Conservation (phyloP, 176 grass and related monocot genomes). For the Musa beccarii region DNA sequence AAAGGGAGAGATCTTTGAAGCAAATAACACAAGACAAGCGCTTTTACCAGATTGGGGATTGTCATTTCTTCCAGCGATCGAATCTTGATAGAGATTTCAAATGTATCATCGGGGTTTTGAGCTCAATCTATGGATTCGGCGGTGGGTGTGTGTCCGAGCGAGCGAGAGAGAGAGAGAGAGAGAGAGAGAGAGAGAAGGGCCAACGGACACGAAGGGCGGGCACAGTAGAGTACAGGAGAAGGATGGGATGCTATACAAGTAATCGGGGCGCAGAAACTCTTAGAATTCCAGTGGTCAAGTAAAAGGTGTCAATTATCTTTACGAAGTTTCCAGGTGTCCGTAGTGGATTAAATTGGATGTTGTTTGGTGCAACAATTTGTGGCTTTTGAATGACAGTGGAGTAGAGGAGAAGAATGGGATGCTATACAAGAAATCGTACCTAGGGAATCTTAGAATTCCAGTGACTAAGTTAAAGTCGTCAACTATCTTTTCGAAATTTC, state of each 20-base stretch:
- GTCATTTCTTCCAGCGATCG: not conserved
- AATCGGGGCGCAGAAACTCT: not conserved
- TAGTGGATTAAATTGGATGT: not conserved
- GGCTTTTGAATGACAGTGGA: not conserved
- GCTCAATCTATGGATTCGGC: not conserved
- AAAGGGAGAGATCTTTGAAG: not conserved
- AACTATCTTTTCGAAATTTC: not conserved
- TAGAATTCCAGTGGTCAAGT: not conserved
- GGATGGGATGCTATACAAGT: not conserved
- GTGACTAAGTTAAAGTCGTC: not conserved
- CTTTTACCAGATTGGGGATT: not conserved
- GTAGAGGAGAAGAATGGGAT: not conserved
- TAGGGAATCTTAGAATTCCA: not conserved
- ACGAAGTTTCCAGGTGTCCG: not conserved
- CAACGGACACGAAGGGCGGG: not conserved
- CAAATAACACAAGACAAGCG: not conserved
- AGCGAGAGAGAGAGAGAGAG: not conserved
- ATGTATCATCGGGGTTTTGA: not conserved
- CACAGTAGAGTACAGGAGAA: not conserved
- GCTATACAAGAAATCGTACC: not conserved
- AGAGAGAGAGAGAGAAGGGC: not conserved
- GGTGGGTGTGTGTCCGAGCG: not conserved
- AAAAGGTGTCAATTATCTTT: not conserved
- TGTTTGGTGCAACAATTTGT: not conserved
- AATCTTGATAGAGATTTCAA: not conserved